Conservation (phyloP, 495 filamentous ascomycete species). For the Melanomma pulvis-pyrius region DNA sequence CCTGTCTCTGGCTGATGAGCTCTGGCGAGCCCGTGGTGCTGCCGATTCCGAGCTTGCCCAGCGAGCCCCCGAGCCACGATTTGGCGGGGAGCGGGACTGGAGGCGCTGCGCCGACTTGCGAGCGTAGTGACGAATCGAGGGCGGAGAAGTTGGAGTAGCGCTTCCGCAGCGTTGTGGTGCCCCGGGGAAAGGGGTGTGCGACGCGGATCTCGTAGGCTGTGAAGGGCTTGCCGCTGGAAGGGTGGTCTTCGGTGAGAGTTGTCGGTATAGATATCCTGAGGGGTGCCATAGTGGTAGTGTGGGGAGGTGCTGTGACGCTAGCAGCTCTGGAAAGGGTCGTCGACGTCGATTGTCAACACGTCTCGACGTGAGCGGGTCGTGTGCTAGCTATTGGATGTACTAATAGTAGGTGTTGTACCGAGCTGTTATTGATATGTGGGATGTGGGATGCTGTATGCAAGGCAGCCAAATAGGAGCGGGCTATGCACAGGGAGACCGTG, state of each 20-base stretch:
- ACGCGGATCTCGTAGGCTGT: constrained; percentile 92
- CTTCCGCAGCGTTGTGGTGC: constrained; percentile 84
- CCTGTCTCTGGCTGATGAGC: constrained; percentile 77
- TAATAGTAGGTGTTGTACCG: neutral
- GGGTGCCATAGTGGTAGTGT: constrained; percentile 23
- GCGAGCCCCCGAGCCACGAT: constrained; percentile 60
- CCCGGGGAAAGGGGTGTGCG: constrained; percentile 70
- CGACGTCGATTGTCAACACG: neutral
- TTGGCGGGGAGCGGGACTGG: constrained; percentile 75
- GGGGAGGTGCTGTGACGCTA: neutral
- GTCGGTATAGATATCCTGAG: constrained; percentile 34
- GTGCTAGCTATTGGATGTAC: neutral
- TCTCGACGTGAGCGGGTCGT: neutral
- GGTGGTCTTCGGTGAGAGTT: constrained; percentile 55
- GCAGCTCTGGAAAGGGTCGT: neutral
- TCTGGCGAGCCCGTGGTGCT: constrained; percentile 72
- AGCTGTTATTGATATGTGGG: neutral
- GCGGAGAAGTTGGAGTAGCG: constrained; percentile 90
- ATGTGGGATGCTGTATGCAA: neutral
- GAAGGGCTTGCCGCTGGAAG: constrained; percentile 78
- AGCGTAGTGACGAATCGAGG: constrained; percentile 70
- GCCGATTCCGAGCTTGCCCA: constrained; percentile 32
- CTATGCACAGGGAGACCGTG: neutral
- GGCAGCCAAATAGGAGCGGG: neutral
- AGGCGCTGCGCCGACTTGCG: constrained; percentile 62